Evolutionary conservation across 306 rosid genomes (phyloP).

Genomic region (Lablab purpureus): DNA sequence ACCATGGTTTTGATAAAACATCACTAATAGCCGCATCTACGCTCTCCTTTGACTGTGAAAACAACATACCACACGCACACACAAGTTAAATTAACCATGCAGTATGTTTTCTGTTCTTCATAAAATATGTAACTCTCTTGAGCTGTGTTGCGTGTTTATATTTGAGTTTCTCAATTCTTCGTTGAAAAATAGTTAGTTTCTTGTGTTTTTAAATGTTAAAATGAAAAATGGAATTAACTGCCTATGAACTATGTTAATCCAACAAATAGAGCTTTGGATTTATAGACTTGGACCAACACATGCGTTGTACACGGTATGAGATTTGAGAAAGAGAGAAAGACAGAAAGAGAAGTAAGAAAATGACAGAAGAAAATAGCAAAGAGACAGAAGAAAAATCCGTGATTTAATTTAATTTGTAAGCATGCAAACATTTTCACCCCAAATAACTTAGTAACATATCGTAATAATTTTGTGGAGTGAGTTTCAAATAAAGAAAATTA

Average conservation of each 20-base stretch:
- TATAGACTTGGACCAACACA: slow-evolving; percentile 42
- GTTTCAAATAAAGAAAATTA: background rate
- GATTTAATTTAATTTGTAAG: background rate
- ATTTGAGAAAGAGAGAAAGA: slow-evolving; percentile 3
- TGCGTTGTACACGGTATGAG: background rate
- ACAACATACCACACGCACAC: background rate
- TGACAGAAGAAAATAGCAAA: slow-evolving; percentile 11
- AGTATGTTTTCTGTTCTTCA: background rate
- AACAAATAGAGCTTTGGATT: slow-evolving; percentile 13
- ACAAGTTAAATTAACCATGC: background rate
- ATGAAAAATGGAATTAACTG: slow-evolving; percentile 28
- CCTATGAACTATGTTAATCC: slow-evolving; percentile 13
- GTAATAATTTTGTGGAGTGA: background rate
- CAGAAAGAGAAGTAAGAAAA: background rate
- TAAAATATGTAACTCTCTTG: background rate
- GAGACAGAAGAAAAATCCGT: background rate
- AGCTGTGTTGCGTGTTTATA: background rate
- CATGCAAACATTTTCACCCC: slow-evolving; percentile 16
- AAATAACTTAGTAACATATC: background rate
- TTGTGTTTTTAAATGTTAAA: background rate
- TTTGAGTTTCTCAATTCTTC: background rate
- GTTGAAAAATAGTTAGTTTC: background rate
- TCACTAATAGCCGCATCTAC: slow-evolving; percentile 92
- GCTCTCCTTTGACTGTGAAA: slow-evolving; percentile 87
- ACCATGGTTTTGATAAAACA: slow-evolving; percentile 83